phyloP scores from a whole-genome alignment of 331 rosid genomes.

The Malus hybrid region DNA sequence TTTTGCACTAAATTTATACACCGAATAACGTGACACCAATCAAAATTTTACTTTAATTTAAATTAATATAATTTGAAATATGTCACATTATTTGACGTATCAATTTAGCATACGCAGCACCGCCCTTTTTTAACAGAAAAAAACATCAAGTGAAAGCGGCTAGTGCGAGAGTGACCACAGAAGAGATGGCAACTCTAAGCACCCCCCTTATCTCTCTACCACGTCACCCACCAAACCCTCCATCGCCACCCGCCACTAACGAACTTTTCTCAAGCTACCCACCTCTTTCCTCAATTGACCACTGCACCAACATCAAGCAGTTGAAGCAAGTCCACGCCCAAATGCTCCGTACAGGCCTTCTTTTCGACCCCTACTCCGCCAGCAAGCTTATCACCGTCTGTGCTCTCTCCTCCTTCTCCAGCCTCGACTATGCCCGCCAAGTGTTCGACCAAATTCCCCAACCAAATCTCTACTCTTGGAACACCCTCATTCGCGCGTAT shows the following conservation, averaged over 20 bases:
- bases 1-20: too few relatives aligned
- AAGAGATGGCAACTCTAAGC: constrained; percentile 15
- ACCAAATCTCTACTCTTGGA: constrained; percentile 65
- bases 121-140: too few relatives aligned
- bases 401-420: constrained; percentile 31
- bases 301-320: constrained; percentile 28
- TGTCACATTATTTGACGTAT: too few relatives aligned
- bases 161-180: not conserved
- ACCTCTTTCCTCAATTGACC: constrained; percentile 16
- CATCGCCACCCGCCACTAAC: constrained; percentile 14
- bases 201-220: constrained; percentile 11
- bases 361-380: constrained; percentile 38
- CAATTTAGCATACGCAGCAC: too few relatives aligned
- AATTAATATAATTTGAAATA: too few relatives aligned
- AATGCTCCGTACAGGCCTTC: constrained; percentile 43
- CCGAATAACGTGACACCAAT: too few relatives aligned
- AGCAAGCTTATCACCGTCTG: constrained; percentile 39
- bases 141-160: not conserved
- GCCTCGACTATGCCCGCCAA: constrained; percentile 40
- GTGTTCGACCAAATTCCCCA: constrained; percentile 48
- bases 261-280: constrained; percentile 16
- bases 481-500: constrained; percentile 50
- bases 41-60: too few relatives aligned
- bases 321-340: constrained; percentile 54
- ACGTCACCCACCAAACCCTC: constrained; percentile 10